phyloP scores from a whole-genome alignment of 140 eudicot genomes.

The Bidens hawaiensis region DNA sequence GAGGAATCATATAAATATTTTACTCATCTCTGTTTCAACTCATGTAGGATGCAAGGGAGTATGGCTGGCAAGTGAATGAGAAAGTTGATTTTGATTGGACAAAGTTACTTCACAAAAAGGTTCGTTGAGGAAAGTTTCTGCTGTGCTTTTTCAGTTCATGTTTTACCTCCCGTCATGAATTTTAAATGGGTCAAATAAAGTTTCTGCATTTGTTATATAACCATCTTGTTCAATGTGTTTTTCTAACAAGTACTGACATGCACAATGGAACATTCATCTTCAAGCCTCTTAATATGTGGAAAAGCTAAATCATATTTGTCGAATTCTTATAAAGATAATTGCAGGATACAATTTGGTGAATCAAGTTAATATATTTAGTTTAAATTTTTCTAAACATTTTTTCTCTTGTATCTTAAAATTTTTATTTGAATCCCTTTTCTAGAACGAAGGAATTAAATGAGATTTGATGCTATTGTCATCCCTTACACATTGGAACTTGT shows the following conservation, averaged over 20 bases:
- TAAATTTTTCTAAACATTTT: not conserved
- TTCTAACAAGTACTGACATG: too few species aligned
- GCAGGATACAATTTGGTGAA: not conserved
- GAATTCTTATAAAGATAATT: not conserved
- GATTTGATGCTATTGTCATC: too few species aligned
- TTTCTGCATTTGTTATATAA: not conserved
- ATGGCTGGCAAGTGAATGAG: slow-evolving; percentile 93
- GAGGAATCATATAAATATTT: too few species aligned
- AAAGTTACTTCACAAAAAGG: slow-evolving; percentile 91
- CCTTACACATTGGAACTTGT: not conserved
- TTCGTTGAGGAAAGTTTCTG: not conserved
- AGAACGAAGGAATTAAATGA: too few species aligned
- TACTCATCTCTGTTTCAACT: slow-evolving; percentile 6
- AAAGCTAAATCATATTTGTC: not conserved
- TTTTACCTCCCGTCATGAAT: not conserved
- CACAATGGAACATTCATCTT: not conserved
- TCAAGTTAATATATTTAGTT: not conserved
- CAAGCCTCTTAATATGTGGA: not conserved
- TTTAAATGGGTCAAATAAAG: not conserved
- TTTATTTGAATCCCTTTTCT: too few species aligned
- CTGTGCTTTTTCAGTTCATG: not conserved
- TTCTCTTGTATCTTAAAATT: not conserved
- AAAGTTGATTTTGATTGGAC: slow-evolving; percentile 90
- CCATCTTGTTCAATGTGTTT: too few species aligned
- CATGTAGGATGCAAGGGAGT: slow-evolving; percentile 76